phyloP scores from a whole-genome alignment of 2,329 filamentous ascomycete genomes.

The Fusarium burgessii region DNA sequence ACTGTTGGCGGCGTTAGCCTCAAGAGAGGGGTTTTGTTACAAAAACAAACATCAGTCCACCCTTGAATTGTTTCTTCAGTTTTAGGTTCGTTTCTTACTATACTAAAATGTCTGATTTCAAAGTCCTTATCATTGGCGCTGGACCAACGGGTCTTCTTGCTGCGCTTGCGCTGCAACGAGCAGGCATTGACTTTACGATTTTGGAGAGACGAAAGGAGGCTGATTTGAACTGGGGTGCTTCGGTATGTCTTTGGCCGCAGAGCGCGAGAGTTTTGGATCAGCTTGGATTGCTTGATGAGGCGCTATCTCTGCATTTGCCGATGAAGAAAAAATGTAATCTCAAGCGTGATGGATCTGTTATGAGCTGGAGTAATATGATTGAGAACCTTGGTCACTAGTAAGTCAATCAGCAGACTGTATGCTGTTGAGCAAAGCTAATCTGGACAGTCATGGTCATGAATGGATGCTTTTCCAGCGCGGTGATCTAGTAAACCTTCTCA shows the following conservation, averaged over 20 bases:
- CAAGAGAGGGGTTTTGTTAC: not conserved
- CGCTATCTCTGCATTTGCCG: not conserved
- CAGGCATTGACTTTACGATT: conserved; percentile 22
- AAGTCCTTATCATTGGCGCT: conserved; percentile 23
- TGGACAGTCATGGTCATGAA: conserved; percentile 18
- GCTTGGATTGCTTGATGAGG: conserved; percentile 19
- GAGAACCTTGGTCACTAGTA: conserved; percentile 24
- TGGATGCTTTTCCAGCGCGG: conserved; percentile 37
- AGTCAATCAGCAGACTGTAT: not conserved
- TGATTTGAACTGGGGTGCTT: conserved; percentile 26
- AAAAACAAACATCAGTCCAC: not conserved
- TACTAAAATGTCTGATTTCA: conserved; percentile 15
- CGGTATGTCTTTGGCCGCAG: conserved; percentile 29
- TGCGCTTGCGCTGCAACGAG: conserved; percentile 9
- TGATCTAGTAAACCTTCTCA: conserved; percentile 29
- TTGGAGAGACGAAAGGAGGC: conserved; percentile 16
- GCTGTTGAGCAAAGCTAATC: not conserved
- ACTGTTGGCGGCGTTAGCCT: not conserved
- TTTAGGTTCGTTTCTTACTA: not conserved
- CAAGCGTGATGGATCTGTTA: conserved; percentile 8
- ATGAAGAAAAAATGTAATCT: conserved; percentile 33
- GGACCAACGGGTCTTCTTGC: conserved; percentile 20
- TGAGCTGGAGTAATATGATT: conserved; percentile 33
- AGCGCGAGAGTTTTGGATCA: conserved; percentile 20
- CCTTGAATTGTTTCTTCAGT: not conserved